A percentile compares a stretch with the other conserved stretches of the same genome.
Evolutionary conservation across 805 yeast species (phyloP).

Genomic region (Pichia insulana): DNA sequence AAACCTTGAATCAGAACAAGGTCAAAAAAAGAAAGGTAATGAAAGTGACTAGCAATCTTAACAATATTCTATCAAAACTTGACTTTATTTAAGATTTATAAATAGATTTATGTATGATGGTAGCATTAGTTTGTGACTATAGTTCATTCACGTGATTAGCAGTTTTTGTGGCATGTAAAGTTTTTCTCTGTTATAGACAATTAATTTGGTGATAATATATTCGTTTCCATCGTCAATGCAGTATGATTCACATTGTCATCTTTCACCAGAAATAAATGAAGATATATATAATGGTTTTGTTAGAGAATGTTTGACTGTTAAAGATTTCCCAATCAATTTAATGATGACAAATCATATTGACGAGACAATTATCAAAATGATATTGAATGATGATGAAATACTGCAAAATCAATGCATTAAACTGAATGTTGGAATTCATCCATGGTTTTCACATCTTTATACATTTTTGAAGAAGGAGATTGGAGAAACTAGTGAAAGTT

Average conservation of each 20-base stretch:
- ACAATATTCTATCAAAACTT: not conserved
- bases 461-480: conserved; percentile 21
- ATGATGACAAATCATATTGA: conserved; percentile 45
- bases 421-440: conserved; percentile 73
- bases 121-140: too few relatives aligned
- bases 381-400: conserved; percentile 8
- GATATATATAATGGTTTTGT: conserved; percentile 4
- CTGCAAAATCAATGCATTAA: conserved; percentile 17
- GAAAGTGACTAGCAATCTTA: not conserved
- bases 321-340: conserved; percentile 18
- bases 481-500: conserved; percentile 8
- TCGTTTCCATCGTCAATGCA: not conserved
- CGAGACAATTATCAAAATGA: conserved; percentile 18
- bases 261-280: conserved; percentile 20
- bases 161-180: too few relatives aligned
- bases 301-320: not conserved
- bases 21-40: not conserved
- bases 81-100: not conserved
- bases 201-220: not conserved
- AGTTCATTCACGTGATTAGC: too few relatives aligned
- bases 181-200: too few relatives aligned
- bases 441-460: conserved; percentile 79
- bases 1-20: too few relatives aligned
- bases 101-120: too few relatives aligned
- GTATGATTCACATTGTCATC: conserved; percentile 35